Evolutionary conservation across 306 rosid genomes (phyloP).

Genomic region (Prunus salicina): DNA sequence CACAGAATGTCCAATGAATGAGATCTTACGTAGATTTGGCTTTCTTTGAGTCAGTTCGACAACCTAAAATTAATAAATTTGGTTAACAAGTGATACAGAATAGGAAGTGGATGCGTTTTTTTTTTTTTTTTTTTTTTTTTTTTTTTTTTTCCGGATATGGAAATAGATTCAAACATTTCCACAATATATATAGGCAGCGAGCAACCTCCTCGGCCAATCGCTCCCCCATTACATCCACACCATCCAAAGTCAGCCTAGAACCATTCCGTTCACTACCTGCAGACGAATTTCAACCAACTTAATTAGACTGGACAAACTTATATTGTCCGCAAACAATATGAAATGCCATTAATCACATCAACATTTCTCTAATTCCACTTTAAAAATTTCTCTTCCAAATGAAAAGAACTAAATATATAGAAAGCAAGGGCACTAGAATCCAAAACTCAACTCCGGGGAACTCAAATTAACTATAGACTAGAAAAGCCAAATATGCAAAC

Average conservation of each 20-base stretch:
- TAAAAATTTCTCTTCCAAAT: background rate
- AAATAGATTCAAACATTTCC: conserved; percentile 9
- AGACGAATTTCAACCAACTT: conserved; percentile 11
- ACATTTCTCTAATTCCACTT: background rate
- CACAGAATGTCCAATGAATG: conserved; percentile 91
- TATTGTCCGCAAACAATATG: background rate
- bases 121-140: conserved; percentile 3
- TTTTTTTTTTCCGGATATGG: too few relatives aligned
- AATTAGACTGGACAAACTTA: background rate
- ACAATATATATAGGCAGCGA: conserved; percentile 13
- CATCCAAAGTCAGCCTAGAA: conserved; percentile 72
- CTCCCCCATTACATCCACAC: conserved; percentile 97
- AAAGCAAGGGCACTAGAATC: background rate
- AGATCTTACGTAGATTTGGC: conserved; percentile 68
- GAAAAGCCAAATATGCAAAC: background rate
- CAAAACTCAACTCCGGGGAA: background rate
- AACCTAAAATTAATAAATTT: conserved; percentile 46
- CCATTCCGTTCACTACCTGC: conserved; percentile 92
- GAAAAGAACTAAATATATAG: background rate
- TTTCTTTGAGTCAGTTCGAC: conserved; percentile 62
- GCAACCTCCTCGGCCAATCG: conserved; percentile 83
- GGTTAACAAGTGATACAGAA: conserved; percentile 2
- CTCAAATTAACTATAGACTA: background rate
- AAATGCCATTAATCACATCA: background rate
- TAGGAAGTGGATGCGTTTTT: conserved; percentile 4